phyloP scores from a whole-genome alignment of 1,284 basidiomycete genomes.

The Exsudoporus floridanus region DNA sequence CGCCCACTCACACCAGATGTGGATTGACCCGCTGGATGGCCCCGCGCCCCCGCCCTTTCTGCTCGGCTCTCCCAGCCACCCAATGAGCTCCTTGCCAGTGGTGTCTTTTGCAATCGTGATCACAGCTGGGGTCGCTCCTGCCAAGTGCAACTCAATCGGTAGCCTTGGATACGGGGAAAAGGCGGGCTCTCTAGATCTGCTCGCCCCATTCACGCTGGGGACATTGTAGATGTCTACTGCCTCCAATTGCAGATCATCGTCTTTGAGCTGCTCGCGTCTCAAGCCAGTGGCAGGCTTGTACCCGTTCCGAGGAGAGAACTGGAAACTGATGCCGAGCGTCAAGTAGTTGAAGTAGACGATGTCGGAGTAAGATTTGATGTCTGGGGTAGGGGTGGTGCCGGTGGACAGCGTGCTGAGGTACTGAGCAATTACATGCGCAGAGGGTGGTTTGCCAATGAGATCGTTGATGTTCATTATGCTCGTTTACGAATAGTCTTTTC shows the following conservation, averaged over 20 bases:
- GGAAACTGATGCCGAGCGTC: slow-evolving; percentile 73
- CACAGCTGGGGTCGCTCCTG: slow-evolving; percentile 40
- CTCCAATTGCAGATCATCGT: slow-evolving; percentile 56
- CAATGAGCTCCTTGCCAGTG: slow-evolving; percentile 76
- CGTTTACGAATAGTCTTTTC: not conserved
- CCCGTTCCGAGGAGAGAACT: slow-evolving; percentile 58
- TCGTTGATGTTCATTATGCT: slow-evolving; percentile 32
- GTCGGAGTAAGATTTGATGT: slow-evolving; percentile 78
- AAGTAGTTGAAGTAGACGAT: slow-evolving; percentile 84
- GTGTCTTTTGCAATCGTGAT: slow-evolving; percentile 52
- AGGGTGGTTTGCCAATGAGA: slow-evolving; percentile 47
- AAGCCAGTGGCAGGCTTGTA: slow-evolving; percentile 57
- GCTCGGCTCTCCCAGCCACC: slow-evolving; percentile 74
- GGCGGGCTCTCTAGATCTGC: slow-evolving; percentile 42
- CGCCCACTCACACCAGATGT: slow-evolving; percentile 92
- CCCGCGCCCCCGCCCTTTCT: slow-evolving; percentile 85
- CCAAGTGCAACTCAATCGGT: slow-evolving; percentile 47
- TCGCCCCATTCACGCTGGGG: slow-evolving; percentile 34
- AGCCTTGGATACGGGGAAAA: slow-evolving; percentile 57
- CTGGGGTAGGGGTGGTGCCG: slow-evolving; percentile 40
- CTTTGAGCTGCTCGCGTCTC: slow-evolving; percentile 47
- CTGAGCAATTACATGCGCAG: slow-evolving; percentile 43
- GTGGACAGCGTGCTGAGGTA: slow-evolving; percentile 45
- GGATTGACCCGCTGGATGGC: slow-evolving; percentile 78
- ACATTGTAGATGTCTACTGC: slow-evolving; percentile 82